phyloP scores from a whole-genome alignment of 1,284 basidiomycete species.

The Golubevia pallescens region DNA sequence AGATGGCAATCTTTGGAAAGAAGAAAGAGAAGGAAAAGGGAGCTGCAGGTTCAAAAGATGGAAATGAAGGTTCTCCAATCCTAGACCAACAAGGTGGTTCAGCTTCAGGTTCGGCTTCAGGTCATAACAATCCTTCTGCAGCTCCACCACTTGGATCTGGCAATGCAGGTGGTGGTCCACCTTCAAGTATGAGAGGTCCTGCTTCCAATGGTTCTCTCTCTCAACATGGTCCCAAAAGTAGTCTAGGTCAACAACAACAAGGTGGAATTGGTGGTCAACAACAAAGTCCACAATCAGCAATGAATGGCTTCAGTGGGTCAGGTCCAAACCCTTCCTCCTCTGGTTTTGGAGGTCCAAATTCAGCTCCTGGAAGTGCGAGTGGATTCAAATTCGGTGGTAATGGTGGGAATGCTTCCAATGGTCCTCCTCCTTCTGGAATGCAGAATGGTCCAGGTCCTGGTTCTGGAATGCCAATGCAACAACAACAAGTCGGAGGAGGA shows the following conservation, averaged over 20 bases:
- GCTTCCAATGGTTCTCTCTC: slow-evolving; percentile 29
- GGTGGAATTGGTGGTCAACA: too few relatives aligned
- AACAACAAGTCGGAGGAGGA: not conserved
- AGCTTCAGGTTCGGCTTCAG: not conserved
- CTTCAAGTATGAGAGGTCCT: slow-evolving; percentile 1
- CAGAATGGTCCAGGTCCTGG: not conserved
- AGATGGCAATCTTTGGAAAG: slow-evolving; percentile 59
- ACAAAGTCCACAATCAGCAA: not conserved
- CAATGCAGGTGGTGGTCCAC: not conserved
- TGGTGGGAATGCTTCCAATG: slow-evolving; percentile 19
- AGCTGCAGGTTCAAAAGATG: slow-evolving; percentile 19
- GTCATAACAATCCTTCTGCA: slow-evolving; percentile 1
- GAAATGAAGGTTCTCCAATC: slow-evolving; percentile 7
- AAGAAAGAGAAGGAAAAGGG: slow-evolving; percentile 49
- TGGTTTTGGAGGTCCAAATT: slow-evolving; percentile 15
- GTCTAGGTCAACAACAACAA: not conserved
- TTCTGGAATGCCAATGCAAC: not conserved
- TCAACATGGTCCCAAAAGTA: not conserved
- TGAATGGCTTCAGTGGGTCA: slow-evolving; percentile 20
- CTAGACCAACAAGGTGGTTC: not conserved
- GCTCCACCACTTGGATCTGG: not conserved
- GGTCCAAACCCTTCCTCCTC: not conserved
- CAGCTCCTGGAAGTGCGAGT: slow-evolving; percentile 35
- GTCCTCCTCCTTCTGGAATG: not conserved
- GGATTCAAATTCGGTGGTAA: slow-evolving; percentile 50